Conservation (phyloP, 108 stramenopile species). For the Fragilariopsis cylindrus region DNA sequence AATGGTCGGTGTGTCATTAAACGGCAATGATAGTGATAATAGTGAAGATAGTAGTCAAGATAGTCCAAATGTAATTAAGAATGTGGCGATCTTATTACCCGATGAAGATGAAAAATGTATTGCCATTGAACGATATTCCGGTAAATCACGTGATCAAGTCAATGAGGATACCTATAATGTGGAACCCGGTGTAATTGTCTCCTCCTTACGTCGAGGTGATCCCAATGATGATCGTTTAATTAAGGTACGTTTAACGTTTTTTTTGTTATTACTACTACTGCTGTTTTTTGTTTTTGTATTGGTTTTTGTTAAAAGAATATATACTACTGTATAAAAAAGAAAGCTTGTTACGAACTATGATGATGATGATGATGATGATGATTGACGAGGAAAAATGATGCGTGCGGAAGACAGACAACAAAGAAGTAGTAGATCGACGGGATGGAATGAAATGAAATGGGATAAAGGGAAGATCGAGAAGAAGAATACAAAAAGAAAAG, state of each 20-base stretch:
- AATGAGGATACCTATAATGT: slow-evolving; percentile 60
- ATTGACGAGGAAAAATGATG: no score
- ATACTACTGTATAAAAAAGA: neutral
- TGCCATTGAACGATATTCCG: slow-evolving; percentile 51
- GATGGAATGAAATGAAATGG: neutral
- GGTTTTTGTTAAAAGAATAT: no score
- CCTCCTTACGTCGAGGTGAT: slow-evolving; percentile 57
- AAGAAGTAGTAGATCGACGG: neutral
- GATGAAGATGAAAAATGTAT: slow-evolving; percentile 80
- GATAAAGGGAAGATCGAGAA: neutral
- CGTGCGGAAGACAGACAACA: neutral
- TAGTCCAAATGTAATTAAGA: slow-evolving; percentile 1
- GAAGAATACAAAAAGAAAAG: no score
- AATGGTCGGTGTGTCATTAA: slow-evolving; percentile 49
- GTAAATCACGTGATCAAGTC: slow-evolving; percentile 49
- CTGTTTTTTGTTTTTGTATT: no score
- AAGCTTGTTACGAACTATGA: neutral
- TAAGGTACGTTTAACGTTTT: slow-evolving; percentile 40
- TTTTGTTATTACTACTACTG: neutral
- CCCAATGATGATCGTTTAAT: slow-evolving; percentile 69
- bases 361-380: neutral
- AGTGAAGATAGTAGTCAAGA: neutral
- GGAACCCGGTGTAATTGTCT: slow-evolving; percentile 68
- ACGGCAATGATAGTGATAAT: slow-evolving; percentile 3
- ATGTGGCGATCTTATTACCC: slow-evolving; percentile 77